Percentiles rank a stretch among this genome's conserved stretches.
Conservation (phyloP, 768 basidiomycete species). For the Imleria badia region DNA sequence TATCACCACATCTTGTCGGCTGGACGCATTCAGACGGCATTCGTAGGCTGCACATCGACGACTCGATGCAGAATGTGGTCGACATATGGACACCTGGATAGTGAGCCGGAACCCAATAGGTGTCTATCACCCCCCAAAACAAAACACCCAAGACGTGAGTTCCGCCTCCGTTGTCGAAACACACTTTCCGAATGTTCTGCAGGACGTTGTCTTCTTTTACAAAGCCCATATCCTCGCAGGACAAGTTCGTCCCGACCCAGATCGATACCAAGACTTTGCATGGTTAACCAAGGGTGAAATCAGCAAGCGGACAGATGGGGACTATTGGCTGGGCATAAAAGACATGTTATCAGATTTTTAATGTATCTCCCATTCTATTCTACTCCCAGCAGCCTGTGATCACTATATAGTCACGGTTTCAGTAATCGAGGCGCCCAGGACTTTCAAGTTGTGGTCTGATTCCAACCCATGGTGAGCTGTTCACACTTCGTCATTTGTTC, state of each 20-base stretch:
- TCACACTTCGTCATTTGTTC: background rate
- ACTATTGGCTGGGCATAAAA: slow-evolving; percentile 77
- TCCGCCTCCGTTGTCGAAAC: background rate
- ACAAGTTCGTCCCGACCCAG: slow-evolving; percentile 62
- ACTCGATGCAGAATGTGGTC: slow-evolving; percentile 70
- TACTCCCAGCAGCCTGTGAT: background rate
- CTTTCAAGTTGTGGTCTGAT: background rate
- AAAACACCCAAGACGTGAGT: slow-evolving; percentile 39
- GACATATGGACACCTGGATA: slow-evolving; percentile 90
- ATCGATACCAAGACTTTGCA: slow-evolving; percentile 70
- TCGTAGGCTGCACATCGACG: slow-evolving; percentile 71
- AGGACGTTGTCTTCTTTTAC: slow-evolving; percentile 86
- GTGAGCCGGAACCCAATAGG: slow-evolving; percentile 90
- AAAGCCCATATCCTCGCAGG: slow-evolving; percentile 93
- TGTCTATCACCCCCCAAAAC: slow-evolving; percentile 54
- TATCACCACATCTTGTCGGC: background rate
- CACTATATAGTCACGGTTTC: background rate
- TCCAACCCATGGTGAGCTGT: background rate
- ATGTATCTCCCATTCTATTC: slow-evolving; percentile 10
- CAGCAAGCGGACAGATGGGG: slow-evolving; percentile 56
- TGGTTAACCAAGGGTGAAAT: slow-evolving; percentile 97
- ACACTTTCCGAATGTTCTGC: slow-evolving; percentile 3
- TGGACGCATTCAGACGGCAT: background rate
- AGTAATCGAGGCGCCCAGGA: background rate
- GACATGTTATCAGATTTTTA: slow-evolving; percentile 74